Percentiles rank a stretch among this genome's conserved stretches.
Evolutionary conservation across 768 basidiomycete genomes (phyloP).

Genomic region (Roridomyces roridus): DNA sequence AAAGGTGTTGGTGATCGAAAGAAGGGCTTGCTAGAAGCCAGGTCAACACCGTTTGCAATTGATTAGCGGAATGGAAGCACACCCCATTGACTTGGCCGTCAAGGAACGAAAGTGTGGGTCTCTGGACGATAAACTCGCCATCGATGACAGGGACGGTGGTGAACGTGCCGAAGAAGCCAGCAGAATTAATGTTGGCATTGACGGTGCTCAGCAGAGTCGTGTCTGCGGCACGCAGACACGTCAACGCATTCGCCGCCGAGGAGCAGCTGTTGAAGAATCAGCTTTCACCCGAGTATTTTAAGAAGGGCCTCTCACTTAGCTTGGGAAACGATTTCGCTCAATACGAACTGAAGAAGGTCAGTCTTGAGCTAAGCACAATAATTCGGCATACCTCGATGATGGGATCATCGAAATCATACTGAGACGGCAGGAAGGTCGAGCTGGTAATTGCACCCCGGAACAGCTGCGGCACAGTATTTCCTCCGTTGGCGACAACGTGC

Average conservation of each 20-base stretch:
- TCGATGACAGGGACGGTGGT: constrained; percentile 42
- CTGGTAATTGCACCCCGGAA: constrained; percentile 41
- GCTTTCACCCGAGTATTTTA: neutral
- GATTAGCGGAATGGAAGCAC: neutral
- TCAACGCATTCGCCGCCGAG: constrained; percentile 13
- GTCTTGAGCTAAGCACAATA: too few relatives aligned
- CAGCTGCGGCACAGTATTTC: constrained; percentile 37
- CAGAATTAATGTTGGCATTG: constrained; percentile 31
- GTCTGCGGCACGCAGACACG: constrained; percentile 29
- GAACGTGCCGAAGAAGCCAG: constrained; percentile 38
- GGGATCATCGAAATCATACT: constrained; percentile 38
- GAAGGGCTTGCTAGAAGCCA: constrained; percentile 27
- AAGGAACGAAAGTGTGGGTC: constrained; percentile 35
- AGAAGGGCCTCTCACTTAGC: constrained; percentile 19
- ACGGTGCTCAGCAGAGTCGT: constrained; percentile 28
- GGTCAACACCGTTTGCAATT: neutral
- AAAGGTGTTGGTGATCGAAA: constrained; percentile 34
- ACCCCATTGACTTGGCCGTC: constrained; percentile 40
- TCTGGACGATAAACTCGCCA: constrained; percentile 38
- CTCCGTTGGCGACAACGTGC: constrained; percentile 38
- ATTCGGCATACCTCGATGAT: constrained; percentile 30
- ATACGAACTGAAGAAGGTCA: constrained; percentile 20
- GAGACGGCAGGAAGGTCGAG: constrained; percentile 39
- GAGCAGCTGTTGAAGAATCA: constrained; percentile 26
- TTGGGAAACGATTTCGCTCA: constrained; percentile 27